Evolutionary conservation across 2,329 filamentous ascomycete genomes (phyloP), one percentile per base, ranked within the genome.

Genomic region (Zymoseptoria ardabiliae): DNA sequence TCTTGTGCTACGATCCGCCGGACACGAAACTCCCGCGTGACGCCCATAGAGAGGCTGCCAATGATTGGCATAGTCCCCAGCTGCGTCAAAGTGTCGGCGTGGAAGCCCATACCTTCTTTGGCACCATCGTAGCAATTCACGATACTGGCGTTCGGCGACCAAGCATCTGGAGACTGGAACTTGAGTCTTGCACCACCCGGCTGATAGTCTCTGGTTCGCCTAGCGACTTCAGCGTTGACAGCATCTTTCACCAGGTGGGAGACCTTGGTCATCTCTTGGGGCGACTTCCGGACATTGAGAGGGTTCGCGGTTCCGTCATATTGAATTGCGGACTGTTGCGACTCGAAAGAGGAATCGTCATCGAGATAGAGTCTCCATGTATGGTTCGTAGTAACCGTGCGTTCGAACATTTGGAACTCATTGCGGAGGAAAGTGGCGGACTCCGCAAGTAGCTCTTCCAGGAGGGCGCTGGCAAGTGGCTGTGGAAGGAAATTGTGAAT

Each of bases 101-200:
- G 94, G 75, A 90, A 97, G 30, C 94, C 94, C 0, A 97, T 92
- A 61, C 81, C 90, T 75, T 97, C 85, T 10, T 85, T 80, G 0
- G 85, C 87, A 0, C 92, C 92, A 67, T 87, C 80, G 73, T 99
- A 99, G 77, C 91, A 96, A 73, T 99, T 99, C 17, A 96, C 92
- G 69, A 97, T 93, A 0, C 92, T 91, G 0, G 91, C 90, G 70
- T 97, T 97, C 9, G 93, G 90, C 8, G 78, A 78, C 92, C 93
- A 97, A 0, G 81, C 75, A 0, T 82, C 74, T 0, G 90, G 82
- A 0, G 87, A 88, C 69, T 97, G 92, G 66, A 89, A 86, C 66
- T 81, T 86, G 25, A 97, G 81, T 72, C 93, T 96, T 72, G 83
- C 80, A 11, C 86, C 85, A 19, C 77, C 77, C 0, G 88, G 87